Evolutionary conservation across 345 rosid species (phyloP).

Genomic region (Odontarrhena argentea): DNA sequence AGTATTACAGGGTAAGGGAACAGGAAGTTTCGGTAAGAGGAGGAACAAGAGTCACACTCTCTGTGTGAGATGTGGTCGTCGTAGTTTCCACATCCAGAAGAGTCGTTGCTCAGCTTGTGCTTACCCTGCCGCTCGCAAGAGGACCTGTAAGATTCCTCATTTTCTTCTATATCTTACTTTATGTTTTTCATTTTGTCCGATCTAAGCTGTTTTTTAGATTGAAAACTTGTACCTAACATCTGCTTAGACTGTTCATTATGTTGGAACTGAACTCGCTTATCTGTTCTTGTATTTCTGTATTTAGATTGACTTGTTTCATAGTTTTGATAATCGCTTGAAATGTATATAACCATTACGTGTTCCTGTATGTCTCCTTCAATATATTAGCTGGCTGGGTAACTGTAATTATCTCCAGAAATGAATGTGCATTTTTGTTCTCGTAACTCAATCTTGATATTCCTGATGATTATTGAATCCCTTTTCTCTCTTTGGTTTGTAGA

Average conservation of each 20-base stretch:
- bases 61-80: constrained; percentile 97
- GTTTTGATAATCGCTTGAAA: not conserved
- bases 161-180: not conserved
- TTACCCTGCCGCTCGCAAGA: constrained; percentile 98
- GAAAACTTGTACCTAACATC: not conserved
- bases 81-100: constrained; percentile 98
- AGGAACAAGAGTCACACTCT: constrained; percentile 99
- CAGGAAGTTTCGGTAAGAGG: constrained; percentile 97
- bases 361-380: not conserved
- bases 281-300: not conserved
- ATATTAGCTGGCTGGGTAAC: too few species aligned
- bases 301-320: not conserved
- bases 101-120: constrained; percentile 94
- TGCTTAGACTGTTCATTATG: not conserved
- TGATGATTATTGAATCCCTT: too few species aligned
- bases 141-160: constrained; percentile 60
- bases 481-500: constrained; percentile 42
- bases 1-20: constrained; percentile 80
- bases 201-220: not conserved
- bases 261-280: not conserved
- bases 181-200: not conserved
- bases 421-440: not conserved
- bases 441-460: not conserved
- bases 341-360: not conserved
- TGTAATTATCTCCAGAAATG: not conserved